Conservation (phyloP, 177 flowering plant genomes). For the Vitis hybrid region DNA sequence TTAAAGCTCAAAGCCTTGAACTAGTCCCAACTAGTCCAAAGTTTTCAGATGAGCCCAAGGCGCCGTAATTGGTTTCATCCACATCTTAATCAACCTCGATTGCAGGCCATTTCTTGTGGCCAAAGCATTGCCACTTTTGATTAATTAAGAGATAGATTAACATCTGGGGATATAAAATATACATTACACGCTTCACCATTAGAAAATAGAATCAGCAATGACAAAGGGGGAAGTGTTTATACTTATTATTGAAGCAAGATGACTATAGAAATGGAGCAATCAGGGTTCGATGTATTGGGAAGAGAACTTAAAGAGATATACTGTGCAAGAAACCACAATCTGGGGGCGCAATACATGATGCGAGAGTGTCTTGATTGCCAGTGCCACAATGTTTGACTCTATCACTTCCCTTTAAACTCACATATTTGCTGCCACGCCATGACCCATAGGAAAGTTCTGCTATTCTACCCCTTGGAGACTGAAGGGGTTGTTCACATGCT, state of each 20-base stretch:
- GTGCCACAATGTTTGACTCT: too few species aligned
- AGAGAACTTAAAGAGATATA: not conserved
- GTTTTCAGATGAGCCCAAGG: not conserved
- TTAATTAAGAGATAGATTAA: not conserved
- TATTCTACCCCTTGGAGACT: too few species aligned
- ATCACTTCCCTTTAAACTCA: too few species aligned
- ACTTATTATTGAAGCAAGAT: constrained; percentile 4
- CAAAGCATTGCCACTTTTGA: constrained; percentile 1
- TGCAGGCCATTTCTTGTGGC: not conserved
- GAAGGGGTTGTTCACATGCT: too few species aligned
- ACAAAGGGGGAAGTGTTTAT: not conserved
- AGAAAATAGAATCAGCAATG: constrained; percentile 1
- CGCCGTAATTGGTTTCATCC: not conserved
- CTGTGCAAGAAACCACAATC: constrained; percentile 4
- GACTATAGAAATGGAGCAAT: not conserved
- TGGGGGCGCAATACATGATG: not conserved
- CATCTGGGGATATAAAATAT: not conserved
- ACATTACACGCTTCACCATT: constrained; percentile 4
- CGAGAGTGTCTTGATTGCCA: too few species aligned
- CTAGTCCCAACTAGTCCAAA: not conserved
- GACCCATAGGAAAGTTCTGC: too few species aligned
- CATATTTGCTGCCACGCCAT: too few species aligned
- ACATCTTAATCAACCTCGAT: not conserved
- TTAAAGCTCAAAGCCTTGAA: not conserved
- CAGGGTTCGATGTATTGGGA: constrained; percentile 13